Conservation (phyloP, 768 basidiomycete genomes). For the button mushroom (Agaricus bisporus) region DNA sequence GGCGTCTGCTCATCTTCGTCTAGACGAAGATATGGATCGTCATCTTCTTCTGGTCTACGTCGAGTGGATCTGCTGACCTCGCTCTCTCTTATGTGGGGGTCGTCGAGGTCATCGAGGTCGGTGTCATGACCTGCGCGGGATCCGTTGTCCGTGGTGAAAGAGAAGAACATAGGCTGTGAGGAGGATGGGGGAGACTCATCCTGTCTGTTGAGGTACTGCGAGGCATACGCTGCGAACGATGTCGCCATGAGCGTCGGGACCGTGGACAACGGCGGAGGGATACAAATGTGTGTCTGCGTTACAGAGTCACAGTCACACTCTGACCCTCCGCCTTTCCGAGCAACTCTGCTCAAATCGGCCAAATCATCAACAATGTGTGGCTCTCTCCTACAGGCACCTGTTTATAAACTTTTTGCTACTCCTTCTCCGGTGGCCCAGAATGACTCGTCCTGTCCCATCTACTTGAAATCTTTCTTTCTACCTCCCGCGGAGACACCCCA, state of each 20-base stretch:
- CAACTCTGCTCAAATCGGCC: neutral
- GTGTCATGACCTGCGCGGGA: conserved; percentile 42
- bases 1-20: conserved; percentile 54
- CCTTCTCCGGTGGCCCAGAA: too few relatives aligned
- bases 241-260: conserved; percentile 38
- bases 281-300: conserved; percentile 4
- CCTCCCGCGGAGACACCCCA: too few relatives aligned
- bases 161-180: conserved; percentile 84
- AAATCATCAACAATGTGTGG: too few relatives aligned
- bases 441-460: conserved; percentile 1
- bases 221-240: conserved; percentile 78
- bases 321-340: neutral
- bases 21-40: conserved; percentile 73
- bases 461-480: too few relatives aligned
- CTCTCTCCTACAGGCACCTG: neutral
- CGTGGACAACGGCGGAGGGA: conserved; percentile 12
- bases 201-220: conserved; percentile 67
- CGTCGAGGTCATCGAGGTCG: conserved; percentile 66
- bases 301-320: conserved; percentile 5
- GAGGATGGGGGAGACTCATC: conserved; percentile 47
- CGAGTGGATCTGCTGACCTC: conserved; percentile 27
- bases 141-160: conserved; percentile 74
- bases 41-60: conserved; percentile 41
- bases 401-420: too few relatives aligned
- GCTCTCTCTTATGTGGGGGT: conserved; percentile 59